Evolutionary conservation across 805 yeast species (phyloP).

Genomic region (Yarrowia sp.): DNA sequence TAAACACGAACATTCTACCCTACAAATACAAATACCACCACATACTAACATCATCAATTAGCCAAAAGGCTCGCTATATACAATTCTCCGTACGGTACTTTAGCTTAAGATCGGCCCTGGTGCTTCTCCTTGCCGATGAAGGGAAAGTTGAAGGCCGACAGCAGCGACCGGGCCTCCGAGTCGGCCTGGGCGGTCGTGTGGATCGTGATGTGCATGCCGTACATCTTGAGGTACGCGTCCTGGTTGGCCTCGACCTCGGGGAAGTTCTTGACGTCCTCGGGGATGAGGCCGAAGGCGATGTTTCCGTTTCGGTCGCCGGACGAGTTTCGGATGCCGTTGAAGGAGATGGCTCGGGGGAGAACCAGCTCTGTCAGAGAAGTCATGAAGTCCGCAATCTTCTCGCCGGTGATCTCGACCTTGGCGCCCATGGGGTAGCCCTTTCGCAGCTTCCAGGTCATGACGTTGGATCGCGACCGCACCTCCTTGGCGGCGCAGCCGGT

Average conservation of each 20-base stretch:
- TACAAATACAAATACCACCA: too few relatives aligned
- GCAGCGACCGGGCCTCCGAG: conserved; percentile 78
- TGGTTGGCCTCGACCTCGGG: conserved; percentile 92
- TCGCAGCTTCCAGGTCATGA: conserved; percentile 82
- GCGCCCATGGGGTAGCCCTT: conserved; percentile 92
- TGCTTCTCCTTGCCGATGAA: conserved; percentile 55
- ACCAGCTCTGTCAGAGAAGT: conserved; percentile 87
- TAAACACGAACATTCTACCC: too few relatives aligned
- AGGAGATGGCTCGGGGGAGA: conserved; percentile 87
- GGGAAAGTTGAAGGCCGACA: conserved; percentile 81
- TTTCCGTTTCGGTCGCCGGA: conserved; percentile 87
- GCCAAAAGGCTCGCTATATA: conserved; percentile 7
- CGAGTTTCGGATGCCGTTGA: conserved; percentile 68
- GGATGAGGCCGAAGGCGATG: conserved; percentile 76
- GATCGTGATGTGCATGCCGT: conserved; percentile 80
- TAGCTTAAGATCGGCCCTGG: conserved; percentile 33
- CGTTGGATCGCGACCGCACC: conserved; percentile 71
- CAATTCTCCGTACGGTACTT: neutral
- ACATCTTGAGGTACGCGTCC: conserved; percentile 83
- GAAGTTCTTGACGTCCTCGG: conserved; percentile 74
- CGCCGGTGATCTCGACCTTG: conserved; percentile 70
- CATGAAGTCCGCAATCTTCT: conserved; percentile 80
- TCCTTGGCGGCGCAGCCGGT: conserved; percentile 84
- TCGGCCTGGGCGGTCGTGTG: conserved; percentile 90
- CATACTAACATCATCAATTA: too few relatives aligned